Percentiles rank a stretch among this genome's conserved stretches.
Evolutionary conservation across 2,329 filamentous ascomycete species (phyloP).

Genomic region (Fusarium chuoi): DNA sequence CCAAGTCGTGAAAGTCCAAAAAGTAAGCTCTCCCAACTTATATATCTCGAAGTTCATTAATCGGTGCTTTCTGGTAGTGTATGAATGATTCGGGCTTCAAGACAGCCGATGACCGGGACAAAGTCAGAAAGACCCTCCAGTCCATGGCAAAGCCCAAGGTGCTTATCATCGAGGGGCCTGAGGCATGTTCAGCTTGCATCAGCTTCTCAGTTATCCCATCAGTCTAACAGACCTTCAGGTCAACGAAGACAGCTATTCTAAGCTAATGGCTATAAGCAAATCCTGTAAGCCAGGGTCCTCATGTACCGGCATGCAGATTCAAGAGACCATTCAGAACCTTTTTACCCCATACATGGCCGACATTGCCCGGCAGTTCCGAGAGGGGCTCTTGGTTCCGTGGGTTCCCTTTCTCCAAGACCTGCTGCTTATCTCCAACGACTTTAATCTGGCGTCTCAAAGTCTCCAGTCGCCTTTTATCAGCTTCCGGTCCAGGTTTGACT

Average conservation of each 20-base stretch:
- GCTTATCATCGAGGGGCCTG: not conserved
- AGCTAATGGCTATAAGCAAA: not conserved
- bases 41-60: not conserved
- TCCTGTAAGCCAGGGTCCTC: not conserved
- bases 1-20: not conserved
- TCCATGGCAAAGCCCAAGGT: not conserved
- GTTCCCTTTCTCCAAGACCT: not conserved
- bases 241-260: not conserved
- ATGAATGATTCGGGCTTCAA: not conserved
- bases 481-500: not conserved
- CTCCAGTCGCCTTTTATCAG: not conserved
- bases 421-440: not conserved
- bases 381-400: not conserved
- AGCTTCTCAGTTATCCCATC: not conserved
- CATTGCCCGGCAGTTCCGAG: not conserved
- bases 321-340: not conserved
- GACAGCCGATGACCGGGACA: not conserved
- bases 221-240: not conserved
- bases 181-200: not conserved
- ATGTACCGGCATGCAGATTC: not conserved
- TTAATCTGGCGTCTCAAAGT: not conserved
- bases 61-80: accelerated
- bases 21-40: not conserved
- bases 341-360: not conserved
- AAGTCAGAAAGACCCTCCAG: not conserved